Evolutionary conservation across 2,329 filamentous ascomycete species (phyloP).

Genomic region (Scortechinia acanthostroma): DNA sequence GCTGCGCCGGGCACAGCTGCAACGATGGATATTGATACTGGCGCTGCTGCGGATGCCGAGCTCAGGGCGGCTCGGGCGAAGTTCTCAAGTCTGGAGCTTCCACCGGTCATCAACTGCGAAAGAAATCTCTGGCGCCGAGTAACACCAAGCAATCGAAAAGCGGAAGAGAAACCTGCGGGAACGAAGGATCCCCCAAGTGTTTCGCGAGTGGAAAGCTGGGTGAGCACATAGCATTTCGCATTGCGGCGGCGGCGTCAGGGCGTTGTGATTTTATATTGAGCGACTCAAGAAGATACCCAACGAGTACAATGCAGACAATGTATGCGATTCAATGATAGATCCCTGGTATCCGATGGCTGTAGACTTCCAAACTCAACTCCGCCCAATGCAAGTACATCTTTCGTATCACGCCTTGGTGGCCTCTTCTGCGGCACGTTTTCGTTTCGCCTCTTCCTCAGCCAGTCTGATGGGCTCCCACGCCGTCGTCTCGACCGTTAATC

Average conservation of each 20-base stretch:
- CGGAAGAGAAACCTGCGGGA: not conserved
- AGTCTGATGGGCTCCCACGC: not conserved
- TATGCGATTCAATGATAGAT: no score
- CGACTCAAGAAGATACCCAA: not conserved
- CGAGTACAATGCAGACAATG: no score
- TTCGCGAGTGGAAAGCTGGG: not conserved
- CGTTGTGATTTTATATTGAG: not conserved
- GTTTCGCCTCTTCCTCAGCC: not conserved
- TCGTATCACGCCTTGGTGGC: no score
- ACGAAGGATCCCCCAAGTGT: not conserved
- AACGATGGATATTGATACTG: not conserved
- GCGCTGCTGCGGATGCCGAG: not conserved
- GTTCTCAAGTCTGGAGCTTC: not conserved
- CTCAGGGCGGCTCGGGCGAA: not conserved
- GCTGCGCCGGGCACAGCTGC: not conserved
- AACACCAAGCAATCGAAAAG: not conserved
- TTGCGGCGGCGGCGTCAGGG: not conserved
- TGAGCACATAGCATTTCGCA: conserved; percentile 1
- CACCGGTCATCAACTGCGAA: not conserved
- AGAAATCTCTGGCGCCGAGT: not conserved
- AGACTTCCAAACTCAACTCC: no score
- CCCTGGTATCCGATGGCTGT: no score
- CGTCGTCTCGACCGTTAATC: conserved; percentile 1
- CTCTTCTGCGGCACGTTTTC: not conserved
- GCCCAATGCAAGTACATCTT: no score